Evolutionary conservation across 345 rosid species (phyloP).

Genomic region (Camelina laxa): DNA sequence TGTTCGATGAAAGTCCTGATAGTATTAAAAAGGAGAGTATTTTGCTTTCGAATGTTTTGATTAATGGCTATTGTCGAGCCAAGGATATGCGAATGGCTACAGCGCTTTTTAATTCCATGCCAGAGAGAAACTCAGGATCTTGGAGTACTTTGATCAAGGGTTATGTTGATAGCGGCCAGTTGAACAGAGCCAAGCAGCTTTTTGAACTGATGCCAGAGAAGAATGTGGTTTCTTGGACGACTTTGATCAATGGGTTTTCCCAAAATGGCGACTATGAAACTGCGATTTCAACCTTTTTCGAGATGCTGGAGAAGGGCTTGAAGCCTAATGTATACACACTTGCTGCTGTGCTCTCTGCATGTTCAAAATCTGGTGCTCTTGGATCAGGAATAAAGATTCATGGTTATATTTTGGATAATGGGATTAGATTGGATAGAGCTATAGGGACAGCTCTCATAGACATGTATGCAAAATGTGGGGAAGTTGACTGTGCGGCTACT

Average conservation of each 20-base stretch:
- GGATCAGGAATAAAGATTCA: conserved; percentile 57
- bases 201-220: conserved; percentile 58
- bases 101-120: conserved; percentile 57
- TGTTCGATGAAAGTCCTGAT: conserved; percentile 69
- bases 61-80: conserved; percentile 58
- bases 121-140: conserved; percentile 52
- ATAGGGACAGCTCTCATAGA: conserved; percentile 60
- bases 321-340: conserved; percentile 56
- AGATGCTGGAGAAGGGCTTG: conserved; percentile 58
- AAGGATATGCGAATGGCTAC: conserved; percentile 55
- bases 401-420: conserved; percentile 49
- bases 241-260: conserved; percentile 56
- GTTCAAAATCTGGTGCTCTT: conserved; percentile 69
- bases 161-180: conserved; percentile 46
- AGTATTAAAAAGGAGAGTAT: conserved; percentile 44
- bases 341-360: conserved; percentile 64
- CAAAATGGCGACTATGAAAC: conserved; percentile 48
- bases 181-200: conserved; percentile 49
- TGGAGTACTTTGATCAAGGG: conserved; percentile 74
- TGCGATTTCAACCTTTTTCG: conserved; percentile 55
- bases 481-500: conserved; percentile 54
- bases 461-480: conserved; percentile 73
- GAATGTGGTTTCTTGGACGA: conserved; percentile 65
- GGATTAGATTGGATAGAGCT: conserved; percentile 49
- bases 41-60: conserved; percentile 70